Evolutionary conservation across 1,284 basidiomycete genomes (phyloP), one percentile per base, ranked within the genome.

Genomic region (Naganishia sp.): DNA sequence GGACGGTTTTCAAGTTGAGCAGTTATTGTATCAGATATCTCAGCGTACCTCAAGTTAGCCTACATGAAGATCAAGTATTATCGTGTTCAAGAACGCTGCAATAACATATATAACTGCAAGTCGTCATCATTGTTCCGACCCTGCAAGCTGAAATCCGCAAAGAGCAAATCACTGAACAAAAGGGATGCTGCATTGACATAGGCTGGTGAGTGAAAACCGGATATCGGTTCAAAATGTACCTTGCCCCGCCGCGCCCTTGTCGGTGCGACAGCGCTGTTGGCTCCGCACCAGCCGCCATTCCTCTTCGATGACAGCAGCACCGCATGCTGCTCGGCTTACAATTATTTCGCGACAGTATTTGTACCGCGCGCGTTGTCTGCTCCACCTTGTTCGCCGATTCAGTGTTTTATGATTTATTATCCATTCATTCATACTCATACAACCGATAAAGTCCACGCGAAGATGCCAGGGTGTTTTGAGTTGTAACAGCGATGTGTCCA

Each of bases 11-110:
- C 36, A 55, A 46, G 44, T 39, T 7, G 36, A 7, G 13, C 36
- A 39, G 36, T 46, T 5, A 45, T 63, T 63, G 50, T 63, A 55
- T 54, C 61, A 63, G 49, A 23, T 55, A 63, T 57, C 25, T n/a
- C 31, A 45, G 18, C 31, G n/a, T 53, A 25, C 61, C 31, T 55
- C 43, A 63, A 63, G 50, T 23, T 49, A 23, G 25, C 21, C 44
- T 48, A 45, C 39, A 54, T n/a, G 44, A 54, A 48, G 21, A 36
- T 55, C 61, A 63, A 63, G 25, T 28, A 36, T 45, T 48, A 31
- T 18, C 36, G 28, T 18, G 36, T 48, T 63, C 52, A 63, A 45
- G 21, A 25, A 48, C 28, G 48, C 21, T 25, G 45, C 45, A 21
- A 59, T 28, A 44, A 49, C 3, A 28, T 11, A 33, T 39, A n/a